A percentile compares a stretch with the other conserved stretches of the same genome.
These are phyloP conservation scores for Colletotrichum sublineola DNA, from an alignment of 2,329 filamentous ascomycete genomes.

Conservation along the genomic window DNA sequence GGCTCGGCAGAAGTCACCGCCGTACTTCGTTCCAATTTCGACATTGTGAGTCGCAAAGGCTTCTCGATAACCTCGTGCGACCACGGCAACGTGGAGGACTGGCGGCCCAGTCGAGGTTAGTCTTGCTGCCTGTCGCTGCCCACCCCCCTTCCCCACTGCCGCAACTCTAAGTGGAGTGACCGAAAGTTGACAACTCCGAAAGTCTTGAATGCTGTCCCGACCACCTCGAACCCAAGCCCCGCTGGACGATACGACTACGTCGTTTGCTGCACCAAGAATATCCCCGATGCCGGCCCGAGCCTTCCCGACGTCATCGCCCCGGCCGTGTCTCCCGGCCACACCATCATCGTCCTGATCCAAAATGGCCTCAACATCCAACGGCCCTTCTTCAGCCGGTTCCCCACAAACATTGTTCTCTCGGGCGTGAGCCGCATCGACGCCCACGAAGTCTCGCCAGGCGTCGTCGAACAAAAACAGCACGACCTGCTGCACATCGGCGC, in stretches of 20 bases:
- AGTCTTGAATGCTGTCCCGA: conserved; percentile 43
- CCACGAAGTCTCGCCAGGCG: conserved; percentile 60
- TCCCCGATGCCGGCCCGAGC: conserved; percentile 65
- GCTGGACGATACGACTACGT: conserved; percentile 64
- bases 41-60: conserved; percentile 59
- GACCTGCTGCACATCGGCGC: conserved; percentile 65
- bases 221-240: background rate
- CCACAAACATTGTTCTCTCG: conserved; percentile 64
- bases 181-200: background rate
- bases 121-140: background rate
- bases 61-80: conserved; percentile 69
- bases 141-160: background rate
- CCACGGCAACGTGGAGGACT: conserved; percentile 63
- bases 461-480: conserved; percentile 65
- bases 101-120: conserved; percentile 61
- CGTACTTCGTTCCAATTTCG: conserved; percentile 69
- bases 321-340: conserved; percentile 64
- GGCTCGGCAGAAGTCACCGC: conserved; percentile 65
- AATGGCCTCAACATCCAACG: conserved; percentile 75
- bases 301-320: conserved; percentile 63
- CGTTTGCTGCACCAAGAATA: conserved; percentile 70
- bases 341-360: conserved; percentile 69
- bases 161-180: too few relatives aligned
- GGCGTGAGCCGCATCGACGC: conserved; percentile 67
- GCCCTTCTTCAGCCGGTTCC: conserved; percentile 64